phyloP scores from a whole-genome alignment of 108 stramenopile species.

The Pseudonitzschia multistriata region DNA sequence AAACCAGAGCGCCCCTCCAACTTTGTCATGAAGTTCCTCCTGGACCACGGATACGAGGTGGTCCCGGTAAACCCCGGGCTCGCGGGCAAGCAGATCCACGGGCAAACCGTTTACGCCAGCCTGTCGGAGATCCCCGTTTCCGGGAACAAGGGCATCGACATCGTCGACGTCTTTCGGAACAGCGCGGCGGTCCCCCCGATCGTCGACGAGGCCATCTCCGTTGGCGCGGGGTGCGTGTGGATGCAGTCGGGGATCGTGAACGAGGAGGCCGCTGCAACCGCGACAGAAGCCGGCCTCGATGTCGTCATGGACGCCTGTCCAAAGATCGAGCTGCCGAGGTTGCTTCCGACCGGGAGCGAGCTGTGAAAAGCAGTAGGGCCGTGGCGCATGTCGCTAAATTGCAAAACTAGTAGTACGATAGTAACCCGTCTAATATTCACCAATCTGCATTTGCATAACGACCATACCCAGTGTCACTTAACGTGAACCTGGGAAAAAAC shows the following conservation, averaged over 20 bases:
- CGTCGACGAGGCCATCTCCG: constrained; percentile 75
- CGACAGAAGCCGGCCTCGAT: constrained; percentile 65
- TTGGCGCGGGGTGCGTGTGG: constrained; percentile 80
- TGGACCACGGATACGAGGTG: constrained; percentile 63
- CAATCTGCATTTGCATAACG: too few relatives aligned
- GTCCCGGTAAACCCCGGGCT: constrained; percentile 81
- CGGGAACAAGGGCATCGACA: too few relatives aligned
- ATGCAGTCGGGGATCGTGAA: constrained; percentile 78
- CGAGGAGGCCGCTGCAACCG: constrained; percentile 68
- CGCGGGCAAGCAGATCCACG: constrained; percentile 61
- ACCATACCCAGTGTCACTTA: too few relatives aligned
- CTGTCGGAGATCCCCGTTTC: constrained; percentile 44
- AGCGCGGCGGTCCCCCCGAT: constrained; percentile 59
- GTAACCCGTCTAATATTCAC: too few relatives aligned
- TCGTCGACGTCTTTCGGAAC: constrained; percentile 84
- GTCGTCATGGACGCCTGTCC: constrained; percentile 84
- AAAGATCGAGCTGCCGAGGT: constrained; percentile 56
- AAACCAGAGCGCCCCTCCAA: constrained; percentile 71
- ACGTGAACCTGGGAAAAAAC: too few relatives aligned
- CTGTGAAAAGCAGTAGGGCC: too few relatives aligned
- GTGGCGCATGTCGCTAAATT: too few relatives aligned
- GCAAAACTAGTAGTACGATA: too few relatives aligned
- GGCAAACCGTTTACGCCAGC: constrained; percentile 61
- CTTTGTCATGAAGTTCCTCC: constrained; percentile 69
- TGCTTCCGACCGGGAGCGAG: neutral